Base-by-base conservation (phyloP, 768 basidiomycete genomes). In the Termitomyces sp. region DNA sequence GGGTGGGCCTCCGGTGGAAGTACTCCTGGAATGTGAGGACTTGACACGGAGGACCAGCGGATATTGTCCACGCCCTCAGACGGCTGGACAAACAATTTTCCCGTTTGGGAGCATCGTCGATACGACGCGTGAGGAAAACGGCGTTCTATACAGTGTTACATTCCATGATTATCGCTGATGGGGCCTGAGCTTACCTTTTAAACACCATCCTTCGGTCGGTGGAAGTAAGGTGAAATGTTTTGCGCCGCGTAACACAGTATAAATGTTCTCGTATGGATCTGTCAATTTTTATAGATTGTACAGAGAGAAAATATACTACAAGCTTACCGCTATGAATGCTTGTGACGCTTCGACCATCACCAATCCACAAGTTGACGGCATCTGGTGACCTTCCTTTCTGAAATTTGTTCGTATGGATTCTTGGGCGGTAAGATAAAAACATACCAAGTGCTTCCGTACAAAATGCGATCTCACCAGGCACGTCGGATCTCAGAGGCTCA, bases 341-440 rank as follows among this genome's bases (percentile, higher is more conserved):
- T 1, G 96, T 97, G 15, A 86, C 76, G 68, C 92, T 94, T 60
- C 78, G 76, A 58, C 79, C 77, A 67, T 91, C 82, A 12, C 96
- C 95, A 39, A 97, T 91, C 94, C 95, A 98, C 20, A 98, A 69
- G 70, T 97, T 97, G 3, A 94, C 93, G 6, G 94, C 95, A 68
- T 98, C 96, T 0, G 95, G 92, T 18, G 76, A 65, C 65, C 75
- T 79, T 40, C 82, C 90, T 89, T 58, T 49, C 60, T 62, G 32
- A 15, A 44, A 46, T 24, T 48, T 22, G 22, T 42, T 3, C 22
- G n/a, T 8, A 38, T 36, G 28, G 28, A 48, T 22, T 40, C 1
- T 20, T 28, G 42, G 38, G 49, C 7, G 38, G 18, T 12, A 53
- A 24, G 58, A 20, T 58, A 16, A 20, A 22, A 73, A 45, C 67